These are phyloP conservation scores for Annona cherimola DNA, from an alignment of 164 flowering plant genomes.

Conservation along the genomic window DNA sequence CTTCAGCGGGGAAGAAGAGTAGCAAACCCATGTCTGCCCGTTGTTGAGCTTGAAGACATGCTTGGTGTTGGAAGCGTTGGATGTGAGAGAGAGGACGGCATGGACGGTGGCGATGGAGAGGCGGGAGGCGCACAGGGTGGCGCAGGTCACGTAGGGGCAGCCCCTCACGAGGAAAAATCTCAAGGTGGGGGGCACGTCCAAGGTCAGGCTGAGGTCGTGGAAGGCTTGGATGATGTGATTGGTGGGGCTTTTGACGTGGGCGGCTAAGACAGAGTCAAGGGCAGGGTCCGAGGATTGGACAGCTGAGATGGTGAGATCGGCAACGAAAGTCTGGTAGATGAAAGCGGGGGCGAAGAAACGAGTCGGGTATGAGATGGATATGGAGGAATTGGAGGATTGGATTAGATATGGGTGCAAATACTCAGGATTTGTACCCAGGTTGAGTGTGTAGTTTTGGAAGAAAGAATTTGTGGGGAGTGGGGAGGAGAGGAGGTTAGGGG, in stretches of 20 bases:
- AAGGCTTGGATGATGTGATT: constrained; percentile 49
- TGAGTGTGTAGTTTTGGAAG: constrained; percentile 83
- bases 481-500: constrained; percentile 58
- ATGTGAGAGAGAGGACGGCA: constrained; percentile 41
- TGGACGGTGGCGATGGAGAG: constrained; percentile 60
- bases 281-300: constrained; percentile 11
- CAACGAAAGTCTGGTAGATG: constrained; percentile 50
- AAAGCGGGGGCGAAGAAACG: constrained; percentile 41
- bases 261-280: constrained; percentile 57
- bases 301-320: constrained; percentile 65
- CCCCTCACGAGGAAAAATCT: constrained; percentile 85
- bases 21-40: constrained; percentile 76
- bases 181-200: constrained; percentile 52
- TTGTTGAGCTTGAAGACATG: constrained; percentile 62
- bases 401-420: constrained; percentile 88
- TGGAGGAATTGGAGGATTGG: constrained; percentile 55
- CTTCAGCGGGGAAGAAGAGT: constrained; percentile 55
- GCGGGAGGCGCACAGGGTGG: constrained; percentile 21
- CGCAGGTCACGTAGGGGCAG: constrained; percentile 66
- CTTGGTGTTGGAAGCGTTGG: constrained; percentile 39
- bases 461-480: constrained; percentile 95
- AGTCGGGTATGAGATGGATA: constrained; percentile 75
- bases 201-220: constrained; percentile 69
- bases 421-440: constrained; percentile 86
- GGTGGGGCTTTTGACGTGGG: constrained; percentile 4